Evolutionary conservation across 2,329 filamentous ascomycete species (phyloP), one percentile per base, ranked within the genome.

Genomic region (Drechslerella coelobrocha): DNA sequence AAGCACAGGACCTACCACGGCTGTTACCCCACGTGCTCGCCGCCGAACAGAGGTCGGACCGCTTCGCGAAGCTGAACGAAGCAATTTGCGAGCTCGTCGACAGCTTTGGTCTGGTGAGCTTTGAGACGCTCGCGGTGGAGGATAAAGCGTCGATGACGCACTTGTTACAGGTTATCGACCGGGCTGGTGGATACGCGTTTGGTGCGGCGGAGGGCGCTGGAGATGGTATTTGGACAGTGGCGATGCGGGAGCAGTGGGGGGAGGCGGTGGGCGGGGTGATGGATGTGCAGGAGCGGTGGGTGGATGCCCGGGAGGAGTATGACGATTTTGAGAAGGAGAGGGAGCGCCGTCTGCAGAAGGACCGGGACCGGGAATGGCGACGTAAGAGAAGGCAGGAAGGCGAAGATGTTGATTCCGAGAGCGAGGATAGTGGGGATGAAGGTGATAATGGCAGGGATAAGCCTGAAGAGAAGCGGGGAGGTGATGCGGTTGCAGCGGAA

Each of bases 121-220:
- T 96, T 77, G 92, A 97, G 78, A 95, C 95, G 0, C 81, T 99
- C 27, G 92, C 94, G 0, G 92, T 99, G 0, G 94, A 99, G 80
- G 94, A 99, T 78, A 97, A 96, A 79, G 90, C 89, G 80, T 95
- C 90, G 77, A 97, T 99, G 92, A 95, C 95, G 86, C 88, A 90
- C 75, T 82, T 99, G 2, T 81, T 99, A 55, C 87, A 89, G 48
- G 88, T 93, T 0, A 92, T 99, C 76, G 94, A 99, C 78, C 86
- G 94, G 43, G 93, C 94, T 0, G 89, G 91, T 8, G 94, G 94
- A 0, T 97, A 97, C 80, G 89, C 92, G 0, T 97, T 99, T 81
- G 92, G 92, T 0, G 85, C 89, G 3, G 89, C 91, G 0, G 91
- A 97, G 78, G 93, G 92, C 1, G 91, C 92, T 48, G 97, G 97